Conservation (phyloP, 2,329 filamentous ascomycete species). For the Stagonosporopsis vannaccii region DNA sequence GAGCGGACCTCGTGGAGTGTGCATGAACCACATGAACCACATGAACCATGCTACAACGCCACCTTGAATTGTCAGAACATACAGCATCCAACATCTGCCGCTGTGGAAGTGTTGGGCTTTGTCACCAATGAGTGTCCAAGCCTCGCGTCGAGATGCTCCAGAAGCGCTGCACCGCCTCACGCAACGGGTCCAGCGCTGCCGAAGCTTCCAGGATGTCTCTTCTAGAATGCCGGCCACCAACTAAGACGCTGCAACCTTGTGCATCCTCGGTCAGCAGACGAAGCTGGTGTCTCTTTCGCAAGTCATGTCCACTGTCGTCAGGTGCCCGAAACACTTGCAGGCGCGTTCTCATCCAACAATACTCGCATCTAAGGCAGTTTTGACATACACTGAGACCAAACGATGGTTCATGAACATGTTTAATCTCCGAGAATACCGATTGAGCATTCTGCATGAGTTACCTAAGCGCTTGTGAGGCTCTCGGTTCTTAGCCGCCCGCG, state of each 20-base stretch:
- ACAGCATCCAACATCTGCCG: slow-evolving; percentile 8
- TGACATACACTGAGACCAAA: slow-evolving; percentile 18
- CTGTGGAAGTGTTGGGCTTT: slow-evolving; percentile 10
- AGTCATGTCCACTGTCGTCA: slow-evolving; percentile 31
- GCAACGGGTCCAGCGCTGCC: slow-evolving; percentile 21
- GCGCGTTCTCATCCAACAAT: slow-evolving; percentile 23
- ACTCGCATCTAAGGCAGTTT: slow-evolving; percentile 21
- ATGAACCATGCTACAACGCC: slow-evolving; percentile 15
- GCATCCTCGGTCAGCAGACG: slow-evolving; percentile 24
- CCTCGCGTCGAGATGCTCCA: slow-evolving; percentile 27
- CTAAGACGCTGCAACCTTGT: slow-evolving; percentile 26
- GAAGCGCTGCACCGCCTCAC: slow-evolving; percentile 44
- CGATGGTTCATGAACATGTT: slow-evolving; percentile 12
- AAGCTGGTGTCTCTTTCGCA: slow-evolving; percentile 20
- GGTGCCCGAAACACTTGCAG: neutral
- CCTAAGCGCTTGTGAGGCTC: slow-evolving; percentile 42
- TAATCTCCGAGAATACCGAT: slow-evolving; percentile 22
- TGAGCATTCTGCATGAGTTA: slow-evolving; percentile 19
- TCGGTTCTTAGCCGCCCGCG: slow-evolving; percentile 21
- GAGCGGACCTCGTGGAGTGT: slow-evolving; percentile 23
- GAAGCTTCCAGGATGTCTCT: slow-evolving; percentile 17
- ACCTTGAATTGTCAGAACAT: slow-evolving; percentile 11
- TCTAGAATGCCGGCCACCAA: slow-evolving; percentile 31
- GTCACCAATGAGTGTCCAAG: slow-evolving; percentile 28
- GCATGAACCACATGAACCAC: slow-evolving; percentile 35